Conservation (phyloP, 2,329 filamentous ascomycete genomes). For the Exophiala bonariae region DNA sequence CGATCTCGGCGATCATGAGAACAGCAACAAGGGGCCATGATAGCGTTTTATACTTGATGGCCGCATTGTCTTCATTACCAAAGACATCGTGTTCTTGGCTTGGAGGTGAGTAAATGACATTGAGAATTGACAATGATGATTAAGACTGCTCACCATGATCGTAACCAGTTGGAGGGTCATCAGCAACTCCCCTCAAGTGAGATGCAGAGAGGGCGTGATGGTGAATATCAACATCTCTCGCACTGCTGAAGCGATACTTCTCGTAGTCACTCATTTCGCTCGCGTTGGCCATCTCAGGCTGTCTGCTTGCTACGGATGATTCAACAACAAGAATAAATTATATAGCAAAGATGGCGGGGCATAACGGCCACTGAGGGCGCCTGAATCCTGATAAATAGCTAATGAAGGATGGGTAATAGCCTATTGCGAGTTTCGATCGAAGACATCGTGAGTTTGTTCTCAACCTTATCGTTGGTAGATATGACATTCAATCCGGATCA, state of each 20-base stretch:
- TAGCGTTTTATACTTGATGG: conserved; percentile 56
- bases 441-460: too few relatives aligned
- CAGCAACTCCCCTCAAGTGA: not conserved
- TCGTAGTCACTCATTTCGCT: not conserved
- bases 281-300: too few relatives aligned
- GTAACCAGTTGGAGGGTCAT: not conserved
- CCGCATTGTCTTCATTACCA: conserved; percentile 37
- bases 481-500: too few relatives aligned
- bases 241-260: not conserved
- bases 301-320: too few relatives aligned
- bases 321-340: too few relatives aligned
- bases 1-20: conserved; percentile 59
- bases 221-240: not conserved
- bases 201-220: not conserved
- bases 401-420: too few relatives aligned
- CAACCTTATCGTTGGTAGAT: too few relatives aligned
- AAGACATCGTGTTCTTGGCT: conserved; percentile 40
- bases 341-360: too few relatives aligned
- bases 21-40: conserved; percentile 54
- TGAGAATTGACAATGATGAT: too few relatives aligned
- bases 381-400: too few relatives aligned
- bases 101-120: not conserved
- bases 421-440: too few relatives aligned
- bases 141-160: conserved; percentile 19
- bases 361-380: too few relatives aligned